These are phyloP conservation scores for Raffaelea albimanens DNA, from an alignment of 2,329 filamentous ascomycete species.

Conservation along the genomic window DNA sequence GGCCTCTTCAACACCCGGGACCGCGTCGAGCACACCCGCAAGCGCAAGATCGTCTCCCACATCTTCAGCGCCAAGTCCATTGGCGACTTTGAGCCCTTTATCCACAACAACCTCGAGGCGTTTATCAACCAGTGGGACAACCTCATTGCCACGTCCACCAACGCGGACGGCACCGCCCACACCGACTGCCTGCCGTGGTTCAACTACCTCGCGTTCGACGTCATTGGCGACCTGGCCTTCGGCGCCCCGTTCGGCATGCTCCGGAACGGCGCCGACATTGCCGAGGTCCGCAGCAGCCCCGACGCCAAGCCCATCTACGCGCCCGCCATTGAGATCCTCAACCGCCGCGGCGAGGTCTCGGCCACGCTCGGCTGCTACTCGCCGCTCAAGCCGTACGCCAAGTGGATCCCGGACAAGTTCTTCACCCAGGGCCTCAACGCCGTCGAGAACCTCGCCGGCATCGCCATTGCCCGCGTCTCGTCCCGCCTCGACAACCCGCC, in stretches of 20 bases:
- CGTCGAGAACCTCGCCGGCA: constrained; percentile 74
- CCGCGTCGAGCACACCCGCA: constrained; percentile 72
- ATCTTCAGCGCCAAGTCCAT: constrained; percentile 79
- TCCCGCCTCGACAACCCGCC: constrained; percentile 62
- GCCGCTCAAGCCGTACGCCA: constrained; percentile 66
- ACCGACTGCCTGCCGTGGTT: constrained; percentile 75
- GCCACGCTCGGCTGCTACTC: constrained; percentile 70
- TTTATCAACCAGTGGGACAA: constrained; percentile 67
- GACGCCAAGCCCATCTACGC: constrained; percentile 55
- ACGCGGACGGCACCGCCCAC: constrained; percentile 41
- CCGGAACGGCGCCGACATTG: constrained; percentile 62
- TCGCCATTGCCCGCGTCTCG: constrained; percentile 75
- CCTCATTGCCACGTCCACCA: constrained; percentile 37
- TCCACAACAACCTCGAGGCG: constrained; percentile 66
- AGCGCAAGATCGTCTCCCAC: constrained; percentile 81
- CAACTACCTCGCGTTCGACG: constrained; percentile 52
- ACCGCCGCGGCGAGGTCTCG: constrained; percentile 78
- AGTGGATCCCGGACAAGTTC: constrained; percentile 73
- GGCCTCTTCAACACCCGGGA: constrained; percentile 87
- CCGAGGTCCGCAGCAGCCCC: constrained; percentile 58
- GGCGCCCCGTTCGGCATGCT: constrained; percentile 80
- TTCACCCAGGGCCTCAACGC: constrained; percentile 66
- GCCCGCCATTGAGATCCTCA: constrained; percentile 78
- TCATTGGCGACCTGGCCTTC: constrained; percentile 53
- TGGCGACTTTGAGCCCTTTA: constrained; percentile 80